phyloP scores from a whole-genome alignment of 352 stramenopile species.

The Peronospora belbahrii region DNA sequence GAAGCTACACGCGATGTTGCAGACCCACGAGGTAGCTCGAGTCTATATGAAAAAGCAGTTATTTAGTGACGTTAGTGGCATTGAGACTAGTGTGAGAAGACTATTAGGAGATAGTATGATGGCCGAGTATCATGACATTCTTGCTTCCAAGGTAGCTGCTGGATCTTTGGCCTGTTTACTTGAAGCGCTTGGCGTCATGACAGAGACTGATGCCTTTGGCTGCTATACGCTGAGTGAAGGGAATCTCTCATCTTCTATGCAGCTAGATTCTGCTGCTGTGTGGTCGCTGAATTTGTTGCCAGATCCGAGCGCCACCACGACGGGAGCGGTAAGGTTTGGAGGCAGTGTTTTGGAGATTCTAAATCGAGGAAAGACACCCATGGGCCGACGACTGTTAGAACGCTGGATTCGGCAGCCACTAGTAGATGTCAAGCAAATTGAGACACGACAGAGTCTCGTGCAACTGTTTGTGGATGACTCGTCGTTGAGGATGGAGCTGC shows the following conservation, averaged over 20 bases:
- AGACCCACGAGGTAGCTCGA: conserved; percentile 49
- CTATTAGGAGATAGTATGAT: conserved; percentile 52
- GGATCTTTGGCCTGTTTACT: conserved; percentile 61
- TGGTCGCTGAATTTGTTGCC: conserved; percentile 91
- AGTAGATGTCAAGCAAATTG: conserved; percentile 82
- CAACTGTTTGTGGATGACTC: conserved; percentile 88
- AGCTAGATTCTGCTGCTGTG: conserved; percentile 88
- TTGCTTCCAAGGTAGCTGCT: conserved; percentile 63
- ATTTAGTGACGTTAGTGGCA: conserved; percentile 40
- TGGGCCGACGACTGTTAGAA: conserved; percentile 90
- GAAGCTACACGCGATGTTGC: conserved; percentile 68
- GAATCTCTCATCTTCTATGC: conserved; percentile 84
- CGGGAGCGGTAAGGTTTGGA: conserved; percentile 35
- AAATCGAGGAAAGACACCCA: conserved; percentile 90
- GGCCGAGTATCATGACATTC: conserved; percentile 51
- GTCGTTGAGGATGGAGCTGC: conserved; percentile 77
- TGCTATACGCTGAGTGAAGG: conserved; percentile 58
- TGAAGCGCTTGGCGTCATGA: conserved; percentile 61
- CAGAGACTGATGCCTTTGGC: conserved; percentile 57
- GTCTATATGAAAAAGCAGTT: conserved; percentile 65
- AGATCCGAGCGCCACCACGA: conserved; percentile 40
- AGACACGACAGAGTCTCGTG: conserved; percentile 87
- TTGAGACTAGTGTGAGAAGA: conserved; percentile 61
- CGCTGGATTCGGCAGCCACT: conserved; percentile 97
- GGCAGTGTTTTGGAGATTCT: conserved; percentile 91